Evolutionary conservation across 2,329 filamentous ascomycete genomes (phyloP).

Genomic region (Hypocreales sp.): DNA sequence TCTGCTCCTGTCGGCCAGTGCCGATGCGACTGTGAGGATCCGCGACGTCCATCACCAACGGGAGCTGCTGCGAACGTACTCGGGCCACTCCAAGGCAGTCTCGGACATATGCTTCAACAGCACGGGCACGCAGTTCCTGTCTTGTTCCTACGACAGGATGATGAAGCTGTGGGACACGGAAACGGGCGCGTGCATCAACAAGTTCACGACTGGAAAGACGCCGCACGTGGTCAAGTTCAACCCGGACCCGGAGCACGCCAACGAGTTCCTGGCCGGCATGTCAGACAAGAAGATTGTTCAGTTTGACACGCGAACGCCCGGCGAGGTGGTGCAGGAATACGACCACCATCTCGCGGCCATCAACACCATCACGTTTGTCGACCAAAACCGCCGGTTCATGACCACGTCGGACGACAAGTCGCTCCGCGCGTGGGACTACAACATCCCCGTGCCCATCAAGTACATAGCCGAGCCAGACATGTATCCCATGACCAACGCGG

Average conservation of each 20-base stretch:
- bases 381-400: constrained; percentile 89
- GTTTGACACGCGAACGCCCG: constrained; percentile 69
- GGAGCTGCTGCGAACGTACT: constrained; percentile 81
- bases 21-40: constrained; percentile 81
- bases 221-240: constrained; percentile 94
- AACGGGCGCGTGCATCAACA: constrained; percentile 72
- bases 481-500: constrained; percentile 83
- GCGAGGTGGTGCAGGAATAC: constrained; percentile 86
- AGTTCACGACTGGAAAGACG: constrained; percentile 87
- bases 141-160: constrained; percentile 82
- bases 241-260: constrained; percentile 56
- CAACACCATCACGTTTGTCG: constrained; percentile 94
- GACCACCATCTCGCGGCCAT: constrained; percentile 96
- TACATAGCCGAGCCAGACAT: constrained; percentile 96
- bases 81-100: constrained; percentile 77
- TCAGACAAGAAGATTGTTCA: constrained; percentile 98
- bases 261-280: constrained; percentile 93
- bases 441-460: constrained; percentile 96
- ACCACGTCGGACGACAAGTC: constrained; percentile 96
- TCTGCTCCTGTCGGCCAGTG: constrained; percentile 74
- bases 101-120: constrained; percentile 82
- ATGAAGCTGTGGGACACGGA: constrained; percentile 99
- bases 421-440: constrained; percentile 93
- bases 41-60: constrained; percentile 89
- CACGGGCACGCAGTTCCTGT: constrained; percentile 72